Base-by-base conservation (phyloP, 768 basidiomycete genomes). In the Hypsizygus marmoreus region DNA sequence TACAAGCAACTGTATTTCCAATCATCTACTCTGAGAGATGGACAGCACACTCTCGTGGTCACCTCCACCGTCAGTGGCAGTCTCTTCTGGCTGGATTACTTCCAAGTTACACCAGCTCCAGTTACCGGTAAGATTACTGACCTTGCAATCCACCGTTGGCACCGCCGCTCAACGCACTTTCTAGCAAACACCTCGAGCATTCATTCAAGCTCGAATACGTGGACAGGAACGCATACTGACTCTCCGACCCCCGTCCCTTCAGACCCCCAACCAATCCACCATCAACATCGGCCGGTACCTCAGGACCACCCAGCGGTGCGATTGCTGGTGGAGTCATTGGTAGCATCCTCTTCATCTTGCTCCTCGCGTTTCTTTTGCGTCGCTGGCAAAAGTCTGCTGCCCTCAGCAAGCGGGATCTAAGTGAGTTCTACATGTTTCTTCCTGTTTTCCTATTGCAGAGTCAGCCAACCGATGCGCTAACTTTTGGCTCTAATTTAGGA, bases 31-130 rank as follows among this genome's bases (percentile, higher is more conserved):
- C 48, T 65, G 9, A 22, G 43, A 12, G 42, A 56, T 14, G 60
- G 56, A 11, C 37, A 45, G 11, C 63, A 65, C 25, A 56, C 54
- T 3, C 44, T 65, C 17, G 47, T 49, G 13, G 55, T 65, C 37
- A 56, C 57, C 4, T 43, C 55, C 23, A 45, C 45, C 10, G 19
- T 49, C 6, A 39, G 43, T 1, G 39, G 53, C 12, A 49, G 51
- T 26, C 39, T 54, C 3, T 46, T 60, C 9, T 59, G 55, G 50
- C 45, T 65, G 14, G 63, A 65, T 41, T 60, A 53, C 33, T 42
- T 65, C 17, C 22, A 47, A 33, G 48, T 58, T 17, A 37, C 17
- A 2, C 25, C 17, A 11, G n/a, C 12, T 7, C 12, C 9, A 38
- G 12, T 4, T 16, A 25, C 42, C n/a, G 20, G 31, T 7, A 29